phyloP scores from a whole-genome alignment of 2,329 filamentous ascomycete species.

The Hypocrella siamensis region DNA sequence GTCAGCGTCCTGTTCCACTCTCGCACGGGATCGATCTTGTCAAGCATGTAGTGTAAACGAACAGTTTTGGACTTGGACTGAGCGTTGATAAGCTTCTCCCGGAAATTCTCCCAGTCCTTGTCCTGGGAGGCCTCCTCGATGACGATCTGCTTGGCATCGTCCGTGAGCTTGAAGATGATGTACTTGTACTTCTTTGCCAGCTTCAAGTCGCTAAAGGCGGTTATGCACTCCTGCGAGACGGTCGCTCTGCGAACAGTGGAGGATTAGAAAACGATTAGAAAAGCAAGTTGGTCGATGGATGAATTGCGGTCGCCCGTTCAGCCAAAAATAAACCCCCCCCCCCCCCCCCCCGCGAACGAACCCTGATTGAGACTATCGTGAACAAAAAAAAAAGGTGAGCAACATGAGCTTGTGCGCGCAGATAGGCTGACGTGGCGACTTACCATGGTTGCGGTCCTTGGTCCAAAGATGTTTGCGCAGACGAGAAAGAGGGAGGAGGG shows the following conservation, averaged over 20 bases:
- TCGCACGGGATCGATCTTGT: background rate
- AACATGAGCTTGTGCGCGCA: no score
- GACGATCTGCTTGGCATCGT: slow-evolving; percentile 69
- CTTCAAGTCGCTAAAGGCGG: slow-evolving; percentile 67
- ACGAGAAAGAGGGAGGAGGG: no score
- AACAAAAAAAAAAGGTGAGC: no score
- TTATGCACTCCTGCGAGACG: slow-evolving; percentile 56
- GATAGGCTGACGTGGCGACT: slow-evolving; percentile 10
- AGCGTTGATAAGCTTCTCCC: slow-evolving; percentile 58
- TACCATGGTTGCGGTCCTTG: slow-evolving; percentile 23
- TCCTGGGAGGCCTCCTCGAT: slow-evolving; percentile 58
- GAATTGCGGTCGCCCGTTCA: no score
- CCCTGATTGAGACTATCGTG: slow-evolving; percentile 57
- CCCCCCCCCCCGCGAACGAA: no score
- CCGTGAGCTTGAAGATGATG: slow-evolving; percentile 78
- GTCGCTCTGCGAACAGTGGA: slow-evolving; percentile 39
- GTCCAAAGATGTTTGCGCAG: no score
- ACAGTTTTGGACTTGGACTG: slow-evolving; percentile 57
- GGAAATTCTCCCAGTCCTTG: slow-evolving; percentile 57
- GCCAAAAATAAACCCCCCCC: no score
- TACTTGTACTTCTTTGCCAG: slow-evolving; percentile 68
- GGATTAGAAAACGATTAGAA: slow-evolving; percentile 2
- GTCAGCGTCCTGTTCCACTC: background rate
- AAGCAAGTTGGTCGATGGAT: no score
- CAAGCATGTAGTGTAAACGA: slow-evolving; percentile 16